phyloP scores from a whole-genome alignment of 352 stramenopile genomes.

The Pythium volutum region DNA sequence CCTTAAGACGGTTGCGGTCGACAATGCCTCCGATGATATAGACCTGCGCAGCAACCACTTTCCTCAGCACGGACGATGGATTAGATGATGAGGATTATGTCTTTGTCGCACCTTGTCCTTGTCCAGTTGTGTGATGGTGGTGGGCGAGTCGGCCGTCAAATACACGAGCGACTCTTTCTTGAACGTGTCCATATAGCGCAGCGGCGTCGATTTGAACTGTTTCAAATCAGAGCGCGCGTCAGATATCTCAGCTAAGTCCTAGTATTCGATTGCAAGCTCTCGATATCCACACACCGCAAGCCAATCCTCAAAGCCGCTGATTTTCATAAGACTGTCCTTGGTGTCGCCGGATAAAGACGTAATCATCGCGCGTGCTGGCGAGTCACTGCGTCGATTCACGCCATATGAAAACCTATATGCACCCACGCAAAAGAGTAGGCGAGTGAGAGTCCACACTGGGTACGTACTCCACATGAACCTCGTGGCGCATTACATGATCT shows the following conservation, averaged over 20 bases:
- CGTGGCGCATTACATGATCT: slow-evolving; percentile 80
- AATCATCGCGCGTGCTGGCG: slow-evolving; percentile 57
- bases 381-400: slow-evolving; percentile 58
- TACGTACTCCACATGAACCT: neutral
- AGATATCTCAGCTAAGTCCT: no score
- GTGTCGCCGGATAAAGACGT: slow-evolving; percentile 77
- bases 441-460: no score
- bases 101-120: slow-evolving; percentile 57
- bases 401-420: slow-evolving; percentile 78
- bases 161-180: slow-evolving; percentile 91
- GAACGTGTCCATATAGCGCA: slow-evolving; percentile 75
- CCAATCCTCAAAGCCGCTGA: slow-evolving; percentile 89
- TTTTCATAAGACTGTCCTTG: slow-evolving; percentile 82
- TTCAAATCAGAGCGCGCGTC: neutral
- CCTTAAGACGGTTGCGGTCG: slow-evolving; percentile 96
- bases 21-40: slow-evolving; percentile 98
- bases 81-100: neutral
- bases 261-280: no score
- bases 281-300: slow-evolving; percentile 49
- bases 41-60: slow-evolving; percentile 33
- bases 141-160: slow-evolving; percentile 92
- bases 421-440: neutral
- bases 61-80: no score
- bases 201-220: slow-evolving; percentile 54
- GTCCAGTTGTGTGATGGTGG: slow-evolving; percentile 86